Percentiles rank a stretch among this genome's conserved stretches.
Conservation (phyloP, 2,329 filamentous ascomycete species). For the Fusarium tuaranense region DNA sequence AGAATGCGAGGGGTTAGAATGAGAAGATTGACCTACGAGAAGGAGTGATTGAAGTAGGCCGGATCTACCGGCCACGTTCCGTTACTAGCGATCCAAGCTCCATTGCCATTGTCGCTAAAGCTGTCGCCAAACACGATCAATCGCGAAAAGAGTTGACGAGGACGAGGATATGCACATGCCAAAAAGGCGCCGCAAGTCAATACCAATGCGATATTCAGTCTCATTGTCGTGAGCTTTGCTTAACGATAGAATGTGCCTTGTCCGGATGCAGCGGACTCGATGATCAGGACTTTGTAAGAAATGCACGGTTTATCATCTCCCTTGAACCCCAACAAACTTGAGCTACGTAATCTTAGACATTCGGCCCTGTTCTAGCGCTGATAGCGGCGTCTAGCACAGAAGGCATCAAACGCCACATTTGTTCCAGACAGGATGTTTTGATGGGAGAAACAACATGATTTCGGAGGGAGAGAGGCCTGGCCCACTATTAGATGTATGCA, state of each 20-base stretch:
- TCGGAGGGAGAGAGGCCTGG: too few species aligned
- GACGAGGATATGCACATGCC: not conserved
- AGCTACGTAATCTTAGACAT: slow-evolving; percentile 1
- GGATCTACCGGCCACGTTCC: slow-evolving; percentile 30
- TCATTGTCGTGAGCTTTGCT: not conserved
- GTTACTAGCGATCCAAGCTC: slow-evolving; percentile 31
- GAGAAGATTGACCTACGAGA: not conserved
- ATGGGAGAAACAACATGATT: too few species aligned
- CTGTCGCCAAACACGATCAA: slow-evolving; percentile 36
- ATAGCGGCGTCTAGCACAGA: not conserved
- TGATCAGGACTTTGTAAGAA: not conserved
- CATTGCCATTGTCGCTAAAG: slow-evolving; percentile 35
- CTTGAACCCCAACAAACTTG: not conserved
- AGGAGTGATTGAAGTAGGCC: slow-evolving; percentile 30
- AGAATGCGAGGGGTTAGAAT: not conserved
- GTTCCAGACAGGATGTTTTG: not conserved
- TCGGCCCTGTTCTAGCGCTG: not conserved
- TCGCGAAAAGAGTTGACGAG: not conserved
- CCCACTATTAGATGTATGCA: not conserved
- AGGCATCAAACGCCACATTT: not conserved
- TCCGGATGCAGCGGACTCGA: not conserved
- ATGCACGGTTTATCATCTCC: not conserved
- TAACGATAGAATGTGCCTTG: not conserved
- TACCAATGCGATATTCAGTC: not conserved
- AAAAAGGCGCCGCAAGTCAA: not conserved